A percentile compares a stretch with the other conserved stretches of the same genome.
Evolutionary conservation across 495 filamentous ascomycete genomes (phyloP).

Genomic region (Symbiotaphrina buchneri): DNA sequence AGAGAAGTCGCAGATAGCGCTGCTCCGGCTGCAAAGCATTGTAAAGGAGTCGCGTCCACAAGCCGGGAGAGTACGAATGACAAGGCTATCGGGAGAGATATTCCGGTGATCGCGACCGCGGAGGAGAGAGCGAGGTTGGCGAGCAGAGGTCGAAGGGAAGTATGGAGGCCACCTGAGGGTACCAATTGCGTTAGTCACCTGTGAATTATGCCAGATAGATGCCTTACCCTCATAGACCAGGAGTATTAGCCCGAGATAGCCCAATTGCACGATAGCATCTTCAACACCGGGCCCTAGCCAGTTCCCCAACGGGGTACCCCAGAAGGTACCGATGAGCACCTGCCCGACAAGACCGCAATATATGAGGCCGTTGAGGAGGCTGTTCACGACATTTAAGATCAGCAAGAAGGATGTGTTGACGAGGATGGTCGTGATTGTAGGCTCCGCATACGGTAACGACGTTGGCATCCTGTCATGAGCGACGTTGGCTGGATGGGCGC

Average conservation of each 20-base stretch:
- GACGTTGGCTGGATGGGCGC: too few relatives aligned
- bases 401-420: constrained; percentile 40
- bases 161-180: constrained; percentile 51
- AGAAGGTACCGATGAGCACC: constrained; percentile 47
- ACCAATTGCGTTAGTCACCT: too few relatives aligned
- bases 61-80: constrained; percentile 32
- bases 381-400: constrained; percentile 34
- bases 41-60: constrained; percentile 22
- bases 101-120: constrained; percentile 37
- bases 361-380: constrained; percentile 32
- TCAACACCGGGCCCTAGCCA: constrained; percentile 26
- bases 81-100: constrained; percentile 39
- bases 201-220: too few relatives aligned
- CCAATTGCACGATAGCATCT: constrained; percentile 37
- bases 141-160: constrained; percentile 30
- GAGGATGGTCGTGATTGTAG: constrained; percentile 31
- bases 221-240: constrained; percentile 49
- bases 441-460: constrained; percentile 36
- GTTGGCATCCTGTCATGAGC: constrained; percentile 4
- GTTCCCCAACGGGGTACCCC: constrained; percentile 32
- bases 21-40: constrained; percentile 55
- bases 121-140: constrained; percentile 35
- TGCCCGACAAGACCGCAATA: constrained; percentile 59
- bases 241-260: constrained; percentile 53
- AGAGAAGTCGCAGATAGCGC: constrained; percentile 56